phyloP scores from a whole-genome alignment of 1,284 basidiomycete genomes.

The Ceratobasidium sp. region DNA sequence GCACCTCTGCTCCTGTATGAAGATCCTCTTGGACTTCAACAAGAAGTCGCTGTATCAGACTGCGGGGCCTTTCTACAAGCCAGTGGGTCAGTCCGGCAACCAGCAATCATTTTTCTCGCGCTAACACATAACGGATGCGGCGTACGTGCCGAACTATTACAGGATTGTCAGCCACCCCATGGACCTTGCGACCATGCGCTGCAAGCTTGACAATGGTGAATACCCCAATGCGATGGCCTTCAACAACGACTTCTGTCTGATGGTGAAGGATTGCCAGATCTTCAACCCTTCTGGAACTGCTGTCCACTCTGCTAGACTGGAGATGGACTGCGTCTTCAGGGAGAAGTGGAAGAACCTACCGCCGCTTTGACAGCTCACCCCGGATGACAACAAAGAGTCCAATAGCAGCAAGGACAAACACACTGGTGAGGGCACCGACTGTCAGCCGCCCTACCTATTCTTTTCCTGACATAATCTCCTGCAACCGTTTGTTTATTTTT shows the following conservation, averaged over 20 bases:
- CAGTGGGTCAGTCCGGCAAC: constrained; percentile 81
- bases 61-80: constrained; percentile 90
- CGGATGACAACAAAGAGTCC: constrained; percentile 62
- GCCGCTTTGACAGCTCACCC: constrained; percentile 58
- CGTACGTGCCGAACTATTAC: constrained; percentile 79
- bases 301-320: constrained; percentile 85
- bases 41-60: constrained; percentile 80
- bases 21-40: constrained; percentile 81
- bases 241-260: constrained; percentile 90
- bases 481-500: constrained; percentile 11
- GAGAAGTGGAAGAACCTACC: constrained; percentile 90
- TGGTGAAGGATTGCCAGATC: constrained; percentile 91
- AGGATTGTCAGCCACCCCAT: constrained; percentile 94
- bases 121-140: neutral
- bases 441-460: neutral
- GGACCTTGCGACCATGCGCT: constrained; percentile 89
- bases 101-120: neutral
- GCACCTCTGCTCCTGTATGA: constrained; percentile 86
- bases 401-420: constrained; percentile 61
- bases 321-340: constrained; percentile 86
- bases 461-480: neutral
- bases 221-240: constrained; percentile 84
- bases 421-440: constrained; percentile 51
- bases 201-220: constrained; percentile 78
- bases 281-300: constrained; percentile 92